A percentile compares a stretch with the other conserved stretches of the same genome.
Evolutionary conservation across 2,329 filamentous ascomycete species (phyloP).

Genomic region (Colletotrichum aenigma): DNA sequence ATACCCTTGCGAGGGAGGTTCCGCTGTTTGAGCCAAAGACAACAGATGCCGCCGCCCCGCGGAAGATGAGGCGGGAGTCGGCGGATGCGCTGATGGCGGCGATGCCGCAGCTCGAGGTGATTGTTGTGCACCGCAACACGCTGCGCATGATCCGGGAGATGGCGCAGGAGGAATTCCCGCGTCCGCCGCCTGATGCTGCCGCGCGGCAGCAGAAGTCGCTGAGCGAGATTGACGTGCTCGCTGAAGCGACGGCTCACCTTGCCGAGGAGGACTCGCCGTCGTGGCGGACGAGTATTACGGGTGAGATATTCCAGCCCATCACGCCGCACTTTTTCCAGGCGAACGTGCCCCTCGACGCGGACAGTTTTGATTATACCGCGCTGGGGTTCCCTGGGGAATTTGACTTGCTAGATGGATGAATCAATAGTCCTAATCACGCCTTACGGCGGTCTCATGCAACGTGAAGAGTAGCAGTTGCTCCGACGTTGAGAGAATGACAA

Average conservation of each 20-base stretch:
- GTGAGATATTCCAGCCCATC: neutral
- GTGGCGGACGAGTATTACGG: neutral
- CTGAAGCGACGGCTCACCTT: neutral
- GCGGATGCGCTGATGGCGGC: neutral
- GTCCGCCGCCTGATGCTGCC: neutral
- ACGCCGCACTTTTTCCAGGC: neutral
- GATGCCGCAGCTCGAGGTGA: neutral
- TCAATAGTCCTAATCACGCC: neutral
- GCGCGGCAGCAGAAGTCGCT: neutral
- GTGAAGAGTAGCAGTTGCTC: neutral
- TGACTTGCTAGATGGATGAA: neutral
- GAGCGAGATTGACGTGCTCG: neutral
- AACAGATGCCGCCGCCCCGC: neutral
- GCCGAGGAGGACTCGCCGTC: neutral
- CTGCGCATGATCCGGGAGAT: neutral
- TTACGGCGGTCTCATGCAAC: neutral
- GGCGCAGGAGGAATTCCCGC: neutral
- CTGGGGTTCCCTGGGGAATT: neutral
- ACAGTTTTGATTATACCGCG: neutral
- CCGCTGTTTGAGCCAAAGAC: neutral
- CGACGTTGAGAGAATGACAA: neutral
- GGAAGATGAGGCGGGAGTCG: neutral
- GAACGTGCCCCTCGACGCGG: neutral
- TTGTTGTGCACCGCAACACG: neutral
- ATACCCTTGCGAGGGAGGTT: conserved; percentile 31